Percentiles rank a stretch among this genome's conserved stretches.
These are phyloP conservation scores for Hypericum androsaemum DNA, from an alignment of 345 rosid species.

Conservation along the genomic window DNA sequence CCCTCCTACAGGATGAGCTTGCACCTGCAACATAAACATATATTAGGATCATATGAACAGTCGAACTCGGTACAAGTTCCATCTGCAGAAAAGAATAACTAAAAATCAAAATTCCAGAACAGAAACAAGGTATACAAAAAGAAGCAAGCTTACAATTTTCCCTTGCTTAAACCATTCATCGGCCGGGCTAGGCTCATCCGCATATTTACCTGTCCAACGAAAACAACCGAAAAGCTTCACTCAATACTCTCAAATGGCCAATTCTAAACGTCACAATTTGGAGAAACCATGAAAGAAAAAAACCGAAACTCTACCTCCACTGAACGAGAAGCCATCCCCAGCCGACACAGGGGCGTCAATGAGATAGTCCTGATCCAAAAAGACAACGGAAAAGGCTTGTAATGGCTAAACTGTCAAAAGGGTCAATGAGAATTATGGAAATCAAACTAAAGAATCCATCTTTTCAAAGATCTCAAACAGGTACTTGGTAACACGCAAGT, in stretches of 20 bases:
- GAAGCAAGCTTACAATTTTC: conserved; percentile 47
- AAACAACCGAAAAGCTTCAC: neutral
- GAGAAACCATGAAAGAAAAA: neutral
- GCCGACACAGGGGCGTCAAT: conserved; percentile 78
- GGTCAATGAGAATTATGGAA: no score
- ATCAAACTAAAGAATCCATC: no score
- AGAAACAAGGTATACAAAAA: no score
- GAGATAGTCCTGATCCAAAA: conserved; percentile 54
- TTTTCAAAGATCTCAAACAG: neutral
- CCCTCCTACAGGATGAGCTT: conserved; percentile 63
- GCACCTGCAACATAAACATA: conserved; percentile 34
- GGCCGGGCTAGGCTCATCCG: conserved; percentile 65
- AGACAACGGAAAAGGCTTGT: no score
- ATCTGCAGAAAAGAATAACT: neutral
- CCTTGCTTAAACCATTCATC: conserved; percentile 91
- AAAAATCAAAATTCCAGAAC: neutral
- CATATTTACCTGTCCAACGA: conserved; percentile 55
- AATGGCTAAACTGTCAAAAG: no score
- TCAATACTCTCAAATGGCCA: neutral
- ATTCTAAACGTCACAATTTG: neutral
- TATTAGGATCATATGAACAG: neutral
- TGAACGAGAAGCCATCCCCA: conserved; percentile 92
- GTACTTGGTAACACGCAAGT: neutral
- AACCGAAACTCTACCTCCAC: conserved; percentile 46
- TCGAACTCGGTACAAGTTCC: neutral